These are phyloP conservation scores for Aspergillus incahuasiensis DNA, from an alignment of 495 filamentous ascomycete genomes.

Conservation along the genomic window DNA sequence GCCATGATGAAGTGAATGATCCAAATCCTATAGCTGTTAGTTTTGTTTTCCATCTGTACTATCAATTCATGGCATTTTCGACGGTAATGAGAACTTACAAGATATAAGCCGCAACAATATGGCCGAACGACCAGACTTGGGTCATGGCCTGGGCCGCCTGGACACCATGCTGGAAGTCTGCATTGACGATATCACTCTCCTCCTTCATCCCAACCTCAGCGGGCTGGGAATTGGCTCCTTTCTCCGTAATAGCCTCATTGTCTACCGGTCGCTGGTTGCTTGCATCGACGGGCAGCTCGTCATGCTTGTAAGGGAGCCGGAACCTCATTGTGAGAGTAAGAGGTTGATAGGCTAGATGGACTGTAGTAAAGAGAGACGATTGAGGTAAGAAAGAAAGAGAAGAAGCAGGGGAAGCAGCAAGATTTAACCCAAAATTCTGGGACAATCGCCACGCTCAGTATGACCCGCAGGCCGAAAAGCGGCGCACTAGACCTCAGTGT, in stretches of 20 bases:
- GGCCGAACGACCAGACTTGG: slow-evolving; percentile 15
- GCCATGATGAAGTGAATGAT: slow-evolving; percentile 16
- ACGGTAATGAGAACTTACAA: slow-evolving; percentile 6
- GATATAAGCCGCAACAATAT: slow-evolving; percentile 13
- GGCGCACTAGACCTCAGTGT: neutral
- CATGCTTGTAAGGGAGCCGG: slow-evolving; percentile 4
- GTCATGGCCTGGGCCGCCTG: slow-evolving; percentile 17
- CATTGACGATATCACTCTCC: slow-evolving; percentile 12
- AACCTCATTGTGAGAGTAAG: slow-evolving; percentile 7
- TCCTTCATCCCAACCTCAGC: neutral
- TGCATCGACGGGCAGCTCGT: slow-evolving; percentile 11
- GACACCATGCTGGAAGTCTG: slow-evolving; percentile 17
- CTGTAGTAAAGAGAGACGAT: neutral
- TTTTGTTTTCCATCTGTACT: neutral
- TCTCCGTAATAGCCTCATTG: neutral
- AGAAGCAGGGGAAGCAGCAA: neutral
- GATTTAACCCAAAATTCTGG: neutral
- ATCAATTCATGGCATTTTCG: neutral
- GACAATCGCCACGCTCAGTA: neutral
- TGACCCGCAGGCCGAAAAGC: neutral
- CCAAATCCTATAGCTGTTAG: slow-evolving; percentile 11
- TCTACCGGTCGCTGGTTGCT: slow-evolving; percentile 2
- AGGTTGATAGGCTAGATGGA: neutral
- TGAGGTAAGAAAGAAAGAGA: neutral
- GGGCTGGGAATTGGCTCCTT: neutral